A percentile compares a stretch with the other conserved stretches of the same genome.
These are phyloP conservation scores for Lasiosphaeria miniovina DNA, from an alignment of 495 filamentous ascomycete genomes.

Conservation along the genomic window DNA sequence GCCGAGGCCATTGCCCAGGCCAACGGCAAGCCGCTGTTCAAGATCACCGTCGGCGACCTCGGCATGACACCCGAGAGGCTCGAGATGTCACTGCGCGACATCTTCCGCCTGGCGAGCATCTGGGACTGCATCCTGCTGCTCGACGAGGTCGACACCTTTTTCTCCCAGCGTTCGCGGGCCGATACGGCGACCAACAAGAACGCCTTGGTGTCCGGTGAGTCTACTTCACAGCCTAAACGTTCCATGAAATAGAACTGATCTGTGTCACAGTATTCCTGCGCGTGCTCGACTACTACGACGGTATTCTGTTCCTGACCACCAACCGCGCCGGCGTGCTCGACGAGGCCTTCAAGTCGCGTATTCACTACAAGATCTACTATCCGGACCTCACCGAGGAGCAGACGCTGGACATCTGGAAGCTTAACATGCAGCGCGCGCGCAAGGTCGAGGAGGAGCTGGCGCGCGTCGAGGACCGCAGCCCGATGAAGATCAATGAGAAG, in stretches of 20 bases:
- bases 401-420: constrained; percentile 28
- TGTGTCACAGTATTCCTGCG: constrained; percentile 39
- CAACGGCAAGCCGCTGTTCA: constrained; percentile 49
- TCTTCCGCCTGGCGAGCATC: constrained; percentile 44
- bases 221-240: constrained; percentile 26
- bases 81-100: constrained; percentile 39
- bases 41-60: constrained; percentile 55
- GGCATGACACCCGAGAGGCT: constrained; percentile 41
- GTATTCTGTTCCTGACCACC: constrained; percentile 52
- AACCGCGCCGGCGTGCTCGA: constrained; percentile 49
- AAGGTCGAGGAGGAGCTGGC: constrained; percentile 22
- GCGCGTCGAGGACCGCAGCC: constrained; percentile 14
- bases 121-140: constrained; percentile 52
- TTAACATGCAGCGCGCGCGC: constrained; percentile 25
- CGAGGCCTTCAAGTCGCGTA: constrained; percentile 48
- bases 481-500: constrained; percentile 21
- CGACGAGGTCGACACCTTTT: constrained; percentile 53
- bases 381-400: constrained; percentile 23
- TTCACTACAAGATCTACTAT: constrained; percentile 44
- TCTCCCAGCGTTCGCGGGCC: constrained; percentile 38
- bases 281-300: constrained; percentile 51
- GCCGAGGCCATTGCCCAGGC: constrained; percentile 52
- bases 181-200: constrained; percentile 42
- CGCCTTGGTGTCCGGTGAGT: constrained; percentile 44
- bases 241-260: constrained; percentile 23